Base-by-base conservation (phyloP, 2,329 filamentous ascomycete species). In the Neonectria sp. region DNA sequence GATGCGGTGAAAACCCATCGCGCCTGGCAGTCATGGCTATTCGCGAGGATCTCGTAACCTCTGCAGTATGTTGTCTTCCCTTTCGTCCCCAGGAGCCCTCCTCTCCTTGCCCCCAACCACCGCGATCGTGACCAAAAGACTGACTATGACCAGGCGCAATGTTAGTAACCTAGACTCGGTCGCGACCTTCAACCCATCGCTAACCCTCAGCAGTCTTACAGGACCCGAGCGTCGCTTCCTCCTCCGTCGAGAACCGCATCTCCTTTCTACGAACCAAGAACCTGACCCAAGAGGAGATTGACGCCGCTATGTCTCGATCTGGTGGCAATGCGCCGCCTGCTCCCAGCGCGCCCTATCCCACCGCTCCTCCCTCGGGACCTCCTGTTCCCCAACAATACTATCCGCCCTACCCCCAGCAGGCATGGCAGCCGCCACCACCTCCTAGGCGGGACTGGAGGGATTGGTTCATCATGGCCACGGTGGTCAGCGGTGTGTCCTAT, bases 391-490 rank as follows among this genome's bases (percentile, higher is more conserved):
- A 81, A 68, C 83, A 78, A 67, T 82, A 83, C 78, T 86, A 82
- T 71, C 85, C 82, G 68, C 82, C 83, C 43, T 87, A 87, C 62
- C 82, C 85, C 56, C 86, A 86, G 67, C 83, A 86, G 65, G 83
- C 86, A 72, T 91, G 89, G 89, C 89, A 89, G 75, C 85, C 85
- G 33, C 83, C 88, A 4, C 86, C 86, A 1, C 82, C 90, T 3
- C 95, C 95, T 3, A 91, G 90, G 78, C 88, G 96, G 77, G 96
- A 99, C 82, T 99, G 96, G 96, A 89, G 97, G 68, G 96, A 99
- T 79, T 98, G 95, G 93, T 99, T 99, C 82, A 98, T 99, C 81
- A 97, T 98, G 94, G 96, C 96, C 8, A 99, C 96, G 0, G 93
- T 98, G 13, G 92, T 97, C 69, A 92, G 95, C 64, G 94, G 95